Base-by-base conservation (phyloP, 2,329 filamentous ascomycete species). In the Colletotrichum endophyticum region DNA sequence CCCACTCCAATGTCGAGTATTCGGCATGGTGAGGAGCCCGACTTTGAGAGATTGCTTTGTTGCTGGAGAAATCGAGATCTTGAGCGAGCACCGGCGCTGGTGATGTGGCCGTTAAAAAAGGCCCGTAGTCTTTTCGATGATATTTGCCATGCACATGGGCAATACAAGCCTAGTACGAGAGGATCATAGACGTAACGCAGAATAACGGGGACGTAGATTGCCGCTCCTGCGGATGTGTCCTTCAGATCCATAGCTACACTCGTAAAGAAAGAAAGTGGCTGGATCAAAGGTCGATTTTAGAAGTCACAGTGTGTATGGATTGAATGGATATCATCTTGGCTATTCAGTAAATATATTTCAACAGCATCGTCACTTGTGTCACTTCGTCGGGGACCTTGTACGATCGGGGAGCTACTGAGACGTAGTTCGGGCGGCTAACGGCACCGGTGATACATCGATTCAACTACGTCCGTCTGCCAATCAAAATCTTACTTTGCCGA, bases 111-210 rank as follows among this genome's bases (percentile, higher is more conserved):
- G 49, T 75, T 75, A 49, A 75, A 75, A 59, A 72, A 75, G 11
- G 30, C 15, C 3, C 49, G 34, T 36, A 75, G 8, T 16, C n/a
- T 34, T n/a, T 39, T 56, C 11, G 61, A 53, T 11, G 67, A 15
- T 8, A 72, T 72, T 11, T 61, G 49, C 86, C 86, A 87, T 34
- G 84, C 79, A 75, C 79, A 83, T 32, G 73, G 79, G 78, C 84
- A 83, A 70, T 84, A 84, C 75, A 85, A 80, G 28, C 80, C 79
- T 7, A 85, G 81, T 8, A 86, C 82, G 66, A 79, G 79, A 53
- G 79, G 72, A 70, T 85, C 82, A 59, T 85, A 85, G 27, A 80
- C 63, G 75, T 75, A 72, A 12, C 72, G 61, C 5, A 75, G 72
- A 16, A 66, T 36, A 16, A 75, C 6, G 25, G 67, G 72, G 2